Conservation (phyloP, 768 basidiomycete genomes). For the Zangia roseola region DNA sequence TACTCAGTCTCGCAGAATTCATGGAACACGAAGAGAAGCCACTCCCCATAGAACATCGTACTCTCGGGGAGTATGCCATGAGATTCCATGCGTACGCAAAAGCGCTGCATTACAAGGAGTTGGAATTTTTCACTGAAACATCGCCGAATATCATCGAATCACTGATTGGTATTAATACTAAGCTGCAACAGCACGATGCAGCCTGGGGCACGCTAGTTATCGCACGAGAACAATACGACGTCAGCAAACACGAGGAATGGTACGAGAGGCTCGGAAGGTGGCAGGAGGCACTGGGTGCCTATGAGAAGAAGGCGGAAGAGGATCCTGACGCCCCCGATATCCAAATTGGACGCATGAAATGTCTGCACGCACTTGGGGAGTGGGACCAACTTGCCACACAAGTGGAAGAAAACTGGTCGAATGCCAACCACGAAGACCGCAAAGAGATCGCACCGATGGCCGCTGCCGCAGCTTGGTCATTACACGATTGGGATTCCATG, state of each 20-base stretch:
- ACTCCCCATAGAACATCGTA: slow-evolving; percentile 89
- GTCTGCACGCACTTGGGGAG: slow-evolving; percentile 94
- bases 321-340: slow-evolving; percentile 77
- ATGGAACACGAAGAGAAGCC: slow-evolving; percentile 99
- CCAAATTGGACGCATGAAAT: slow-evolving; percentile 90
- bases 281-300: slow-evolving; percentile 88
- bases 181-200: slow-evolving; percentile 94
- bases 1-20: slow-evolving; percentile 94
- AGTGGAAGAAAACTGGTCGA: slow-evolving; percentile 86
- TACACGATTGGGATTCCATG: slow-evolving; percentile 98
- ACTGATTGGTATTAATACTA: slow-evolving; percentile 94
- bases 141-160: slow-evolving; percentile 90
- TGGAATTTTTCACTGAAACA: slow-evolving; percentile 93
- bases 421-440: slow-evolving; percentile 78
- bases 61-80: slow-evolving; percentile 91
- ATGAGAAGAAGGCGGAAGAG: slow-evolving; percentile 73
- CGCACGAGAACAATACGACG: slow-evolving; percentile 86
- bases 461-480: slow-evolving; percentile 94
- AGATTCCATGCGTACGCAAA: slow-evolving; percentile 95
- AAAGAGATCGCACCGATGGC: slow-evolving; percentile 95
- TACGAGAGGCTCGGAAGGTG: slow-evolving; percentile 95
- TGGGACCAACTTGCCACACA: slow-evolving; percentile 89
- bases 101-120: slow-evolving; percentile 96
- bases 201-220: slow-evolving; percentile 95
- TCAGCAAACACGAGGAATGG: slow-evolving; percentile 96